phyloP scores from a whole-genome alignment of 169 alveolate species.

The Eimeria maxima region DNA sequence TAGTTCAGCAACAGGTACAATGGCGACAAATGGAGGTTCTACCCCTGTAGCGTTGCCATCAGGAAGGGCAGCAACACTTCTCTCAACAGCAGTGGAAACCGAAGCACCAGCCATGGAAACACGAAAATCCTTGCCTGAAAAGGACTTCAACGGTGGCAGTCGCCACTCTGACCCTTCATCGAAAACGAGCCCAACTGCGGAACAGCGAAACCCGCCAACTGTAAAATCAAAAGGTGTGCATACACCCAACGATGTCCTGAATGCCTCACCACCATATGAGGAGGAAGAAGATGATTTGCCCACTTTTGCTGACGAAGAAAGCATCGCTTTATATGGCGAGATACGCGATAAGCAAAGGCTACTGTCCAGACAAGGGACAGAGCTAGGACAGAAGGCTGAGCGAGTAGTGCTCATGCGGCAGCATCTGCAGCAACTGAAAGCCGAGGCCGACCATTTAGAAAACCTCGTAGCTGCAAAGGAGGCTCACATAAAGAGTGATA shows the following conservation, averaged over 20 bases:
- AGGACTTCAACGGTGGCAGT: background rate
- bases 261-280: background rate
- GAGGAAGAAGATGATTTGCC: conserved; percentile 78
- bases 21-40: background rate
- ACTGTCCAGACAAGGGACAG: conserved; percentile 29
- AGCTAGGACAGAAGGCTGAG: conserved; percentile 71
- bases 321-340: conserved; percentile 35
- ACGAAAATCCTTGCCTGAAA: background rate
- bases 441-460: conserved; percentile 94
- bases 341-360: conserved; percentile 12
- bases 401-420: conserved; percentile 54
- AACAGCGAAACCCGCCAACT: background rate
- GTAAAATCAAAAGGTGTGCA: background rate
- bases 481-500: conserved; percentile 94
- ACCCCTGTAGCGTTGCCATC: conserved; percentile 39
- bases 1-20: background rate
- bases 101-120: conserved; percentile 32
- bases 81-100: conserved; percentile 32
- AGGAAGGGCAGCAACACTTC: conserved; percentile 59
- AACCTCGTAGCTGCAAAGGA: conserved; percentile 93
- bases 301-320: conserved; percentile 76
- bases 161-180: background rate
- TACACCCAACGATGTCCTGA: background rate
- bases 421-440: conserved; percentile 88
- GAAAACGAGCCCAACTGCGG: background rate